Evolutionary conservation across 306 rosid species (phyloP).

Genomic region (Dryas drummondii): DNA sequence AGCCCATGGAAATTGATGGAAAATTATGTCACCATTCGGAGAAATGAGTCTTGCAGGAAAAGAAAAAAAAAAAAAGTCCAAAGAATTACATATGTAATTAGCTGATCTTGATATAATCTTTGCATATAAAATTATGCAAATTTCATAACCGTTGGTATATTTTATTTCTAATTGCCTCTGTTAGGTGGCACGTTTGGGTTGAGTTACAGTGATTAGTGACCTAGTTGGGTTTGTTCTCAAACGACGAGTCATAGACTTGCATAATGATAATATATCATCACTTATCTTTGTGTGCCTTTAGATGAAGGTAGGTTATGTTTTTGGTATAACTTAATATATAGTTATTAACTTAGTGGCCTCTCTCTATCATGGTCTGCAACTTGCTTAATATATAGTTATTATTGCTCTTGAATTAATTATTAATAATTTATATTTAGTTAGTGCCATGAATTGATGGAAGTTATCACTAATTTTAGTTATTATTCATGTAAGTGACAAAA

Average conservation of each 20-base stretch:
- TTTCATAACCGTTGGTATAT: not conserved
- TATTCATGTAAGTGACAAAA: no score
- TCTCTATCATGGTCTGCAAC: not conserved
- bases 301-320: not conserved
- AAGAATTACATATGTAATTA: not conserved
- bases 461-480: not conserved
- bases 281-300: slow-evolving; percentile 1
- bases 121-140: not conserved
- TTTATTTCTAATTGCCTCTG: not conserved
- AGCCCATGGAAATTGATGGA: no score
- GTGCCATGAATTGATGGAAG: no score
- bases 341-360: no score
- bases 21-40: not conserved
- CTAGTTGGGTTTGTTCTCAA: not conserved
- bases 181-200: not conserved
- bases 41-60: not conserved
- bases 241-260: not conserved
- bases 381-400: not conserved
- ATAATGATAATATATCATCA: not conserved
- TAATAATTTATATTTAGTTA: not conserved
- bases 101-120: not conserved
- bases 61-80: not conserved
- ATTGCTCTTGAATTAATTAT: not conserved
- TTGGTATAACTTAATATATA: no score
- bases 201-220: slow-evolving; percentile 3